Percentiles rank a stretch among this genome's conserved stretches.
These are phyloP conservation scores for Marchantia polymorpha DNA, from an alignment of 225 moss, liverwort and hornwort genomes.

Conservation along the genomic window DNA sequence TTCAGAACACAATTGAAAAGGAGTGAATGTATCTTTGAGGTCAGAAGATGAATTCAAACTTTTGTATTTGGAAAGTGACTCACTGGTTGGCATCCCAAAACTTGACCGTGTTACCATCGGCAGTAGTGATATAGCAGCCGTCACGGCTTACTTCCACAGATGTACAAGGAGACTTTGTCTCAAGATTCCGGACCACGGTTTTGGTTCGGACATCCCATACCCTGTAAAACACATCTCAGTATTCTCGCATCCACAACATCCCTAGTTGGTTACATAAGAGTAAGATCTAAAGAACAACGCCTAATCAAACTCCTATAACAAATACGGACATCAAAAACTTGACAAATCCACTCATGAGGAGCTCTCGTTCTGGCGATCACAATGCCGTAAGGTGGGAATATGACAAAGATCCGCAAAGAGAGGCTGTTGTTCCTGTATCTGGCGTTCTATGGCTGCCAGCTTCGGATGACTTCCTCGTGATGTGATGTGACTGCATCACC, in stretches of 20 bases:
- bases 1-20: no score
- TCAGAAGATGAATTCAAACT: background rate
- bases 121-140: constrained; percentile 89
- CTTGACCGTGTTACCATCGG: constrained; percentile 95
- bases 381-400: no score
- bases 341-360: no score
- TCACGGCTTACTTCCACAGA: constrained; percentile 99
- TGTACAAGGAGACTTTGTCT: constrained; percentile 91
- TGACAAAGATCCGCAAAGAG: no score
- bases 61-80: constrained; percentile 19
- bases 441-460: no score
- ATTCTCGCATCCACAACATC: background rate
- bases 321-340: no score
- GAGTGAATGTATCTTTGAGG: no score
- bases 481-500: no score
- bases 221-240: constrained; percentile 36
- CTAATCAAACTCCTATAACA: no score
- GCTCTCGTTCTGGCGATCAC: no score
- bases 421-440: no score
- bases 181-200: constrained; percentile 80
- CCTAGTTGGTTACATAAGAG: background rate
- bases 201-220: constrained; percentile 97
- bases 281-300: background rate
- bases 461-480: no score
- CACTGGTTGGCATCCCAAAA: constrained; percentile 99